Conservation (phyloP, 306 rosid genomes). For the Castanospermum australe region DNA sequence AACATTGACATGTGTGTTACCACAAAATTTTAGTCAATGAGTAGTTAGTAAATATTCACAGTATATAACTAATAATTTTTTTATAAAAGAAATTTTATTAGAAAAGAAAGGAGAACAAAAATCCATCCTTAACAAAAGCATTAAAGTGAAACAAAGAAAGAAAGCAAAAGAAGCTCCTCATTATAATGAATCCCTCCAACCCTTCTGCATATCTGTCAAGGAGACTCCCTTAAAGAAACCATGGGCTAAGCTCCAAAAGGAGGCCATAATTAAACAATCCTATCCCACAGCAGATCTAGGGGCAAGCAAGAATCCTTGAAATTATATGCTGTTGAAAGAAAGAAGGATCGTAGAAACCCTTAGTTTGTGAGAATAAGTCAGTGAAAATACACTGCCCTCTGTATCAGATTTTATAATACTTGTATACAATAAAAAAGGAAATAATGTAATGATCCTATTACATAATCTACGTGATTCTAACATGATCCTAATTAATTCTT, state of each 20-base stretch:
- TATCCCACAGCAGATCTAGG: background rate
- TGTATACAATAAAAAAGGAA: too few relatives aligned
- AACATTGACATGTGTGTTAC: background rate
- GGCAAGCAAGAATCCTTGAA: background rate
- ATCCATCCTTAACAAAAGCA: background rate
- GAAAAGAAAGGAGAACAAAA: background rate
- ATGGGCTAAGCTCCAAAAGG: background rate
- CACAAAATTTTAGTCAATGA: background rate
- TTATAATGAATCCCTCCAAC: background rate
- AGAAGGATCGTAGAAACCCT: too few relatives aligned
- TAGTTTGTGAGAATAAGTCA: too few relatives aligned
- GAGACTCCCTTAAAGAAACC: background rate
- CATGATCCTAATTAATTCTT: too few relatives aligned
- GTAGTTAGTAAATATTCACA: constrained; percentile 6
- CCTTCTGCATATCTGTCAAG: background rate
- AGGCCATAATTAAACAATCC: background rate
- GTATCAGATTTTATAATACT: too few relatives aligned
- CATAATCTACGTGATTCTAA: too few relatives aligned
- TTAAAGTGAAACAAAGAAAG: background rate
- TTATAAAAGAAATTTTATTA: background rate
- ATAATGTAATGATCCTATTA: too few relatives aligned
- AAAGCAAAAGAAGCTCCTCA: background rate
- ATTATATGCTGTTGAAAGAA: too few relatives aligned
- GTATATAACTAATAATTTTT: too few relatives aligned
- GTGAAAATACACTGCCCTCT: too few relatives aligned